phyloP scores from a whole-genome alignment of 1,284 basidiomycete genomes.

The Leccinum holopus region DNA sequence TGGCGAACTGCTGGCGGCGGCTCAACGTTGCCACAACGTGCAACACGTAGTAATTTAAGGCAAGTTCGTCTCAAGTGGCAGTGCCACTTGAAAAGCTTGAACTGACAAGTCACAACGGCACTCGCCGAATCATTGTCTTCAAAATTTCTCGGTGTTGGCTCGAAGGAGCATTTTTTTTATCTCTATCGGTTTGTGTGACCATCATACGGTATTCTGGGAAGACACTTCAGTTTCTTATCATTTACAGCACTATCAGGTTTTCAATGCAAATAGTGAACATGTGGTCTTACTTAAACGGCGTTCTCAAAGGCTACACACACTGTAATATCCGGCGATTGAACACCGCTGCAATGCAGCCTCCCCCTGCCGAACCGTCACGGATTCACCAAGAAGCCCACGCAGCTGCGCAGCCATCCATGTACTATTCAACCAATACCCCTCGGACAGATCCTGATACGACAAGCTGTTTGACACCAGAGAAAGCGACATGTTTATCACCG shows the following conservation, averaged over 20 bases:
- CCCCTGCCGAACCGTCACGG: neutral
- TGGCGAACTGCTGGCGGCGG: no score
- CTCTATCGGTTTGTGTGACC: neutral
- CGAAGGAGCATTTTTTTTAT: neutral
- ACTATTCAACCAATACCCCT: neutral
- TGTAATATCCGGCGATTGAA: neutral
- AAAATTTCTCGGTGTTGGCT: no score
- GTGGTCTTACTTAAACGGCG: neutral
- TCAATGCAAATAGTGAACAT: neutral
- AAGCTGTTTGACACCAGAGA: neutral
- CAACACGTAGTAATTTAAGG: no score
- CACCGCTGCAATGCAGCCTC: neutral
- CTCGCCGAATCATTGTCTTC: no score
- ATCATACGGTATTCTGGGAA: neutral
- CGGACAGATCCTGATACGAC: neutral
- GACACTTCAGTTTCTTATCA: neutral
- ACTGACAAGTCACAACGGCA: no score
- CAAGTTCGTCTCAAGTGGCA: no score
- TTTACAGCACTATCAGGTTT: neutral
- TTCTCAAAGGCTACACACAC: neutral
- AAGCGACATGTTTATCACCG: conserved; percentile 9
- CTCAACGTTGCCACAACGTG: no score
- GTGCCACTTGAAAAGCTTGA: no score
- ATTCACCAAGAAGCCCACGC: neutral
- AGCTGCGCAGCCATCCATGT: neutral